Percentiles rank a stretch among this genome's conserved stretches.
phyloP scores from a whole-genome alignment of 257 asterid species.

The Plantago major region DNA sequence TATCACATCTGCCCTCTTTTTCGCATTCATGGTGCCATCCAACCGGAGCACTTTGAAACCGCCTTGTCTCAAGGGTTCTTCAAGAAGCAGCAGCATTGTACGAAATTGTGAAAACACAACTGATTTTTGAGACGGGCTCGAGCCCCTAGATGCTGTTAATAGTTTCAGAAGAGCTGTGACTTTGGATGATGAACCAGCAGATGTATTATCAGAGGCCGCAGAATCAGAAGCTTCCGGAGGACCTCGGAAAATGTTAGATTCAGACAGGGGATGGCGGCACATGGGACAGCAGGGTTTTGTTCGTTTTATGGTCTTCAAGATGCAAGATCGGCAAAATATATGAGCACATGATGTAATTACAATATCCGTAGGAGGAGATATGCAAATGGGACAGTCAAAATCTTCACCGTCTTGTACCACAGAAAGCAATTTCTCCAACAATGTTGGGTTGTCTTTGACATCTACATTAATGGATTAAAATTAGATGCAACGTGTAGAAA shows the following conservation, averaged over 20 bases:
- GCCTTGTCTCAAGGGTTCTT: constrained; percentile 53
- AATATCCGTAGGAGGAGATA: constrained; percentile 51
- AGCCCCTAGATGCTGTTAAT: constrained; percentile 42
- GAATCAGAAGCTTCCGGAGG: constrained; percentile 48
- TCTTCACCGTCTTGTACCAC: constrained; percentile 71
- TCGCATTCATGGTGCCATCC: constrained; percentile 77
- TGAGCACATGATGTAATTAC: constrained; percentile 66
- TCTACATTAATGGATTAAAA: constrained; percentile 28
- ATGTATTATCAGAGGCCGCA: constrained; percentile 17
- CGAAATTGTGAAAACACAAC: constrained; percentile 80
- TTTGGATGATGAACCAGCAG: constrained; percentile 58
- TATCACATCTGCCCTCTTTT: constrained; percentile 51
- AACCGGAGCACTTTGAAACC: constrained; percentile 67
- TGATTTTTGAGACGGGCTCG: constrained; percentile 49
- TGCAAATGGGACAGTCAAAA: constrained; percentile 69
- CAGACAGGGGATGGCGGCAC: constrained; percentile 70
- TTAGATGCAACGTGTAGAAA: constrained; percentile 4
- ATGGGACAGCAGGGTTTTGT: constrained; percentile 67
- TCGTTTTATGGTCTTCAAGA: constrained; percentile 54
- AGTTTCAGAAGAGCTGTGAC: constrained; percentile 57
- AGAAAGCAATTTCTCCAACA: constrained; percentile 50
- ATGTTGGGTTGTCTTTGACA: constrained; percentile 58
- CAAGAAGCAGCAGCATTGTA: constrained; percentile 66
- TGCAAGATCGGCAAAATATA: constrained; percentile 71
- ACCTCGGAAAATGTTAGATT: constrained; percentile 55